phyloP scores from a whole-genome alignment of 2,329 filamentous ascomycete genomes.

The Pestalotiopsis sp. region DNA sequence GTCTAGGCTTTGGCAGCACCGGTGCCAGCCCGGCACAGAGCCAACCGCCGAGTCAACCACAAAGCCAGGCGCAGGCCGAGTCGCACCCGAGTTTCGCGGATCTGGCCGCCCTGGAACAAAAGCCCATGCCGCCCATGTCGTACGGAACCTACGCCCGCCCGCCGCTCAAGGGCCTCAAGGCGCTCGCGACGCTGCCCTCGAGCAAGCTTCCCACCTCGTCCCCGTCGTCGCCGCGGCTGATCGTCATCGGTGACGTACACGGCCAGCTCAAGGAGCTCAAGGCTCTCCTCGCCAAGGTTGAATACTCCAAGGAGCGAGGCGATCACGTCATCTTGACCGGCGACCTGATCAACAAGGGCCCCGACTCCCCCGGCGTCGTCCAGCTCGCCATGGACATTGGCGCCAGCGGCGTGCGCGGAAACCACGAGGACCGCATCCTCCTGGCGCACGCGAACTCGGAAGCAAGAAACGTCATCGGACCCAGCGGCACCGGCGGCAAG shows the following conservation, averaged over 20 bases:
- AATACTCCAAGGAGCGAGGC: constrained; percentile 54
- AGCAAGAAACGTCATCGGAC: constrained; percentile 29
- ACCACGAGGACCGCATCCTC: constrained; percentile 89
- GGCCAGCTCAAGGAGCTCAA: constrained; percentile 73
- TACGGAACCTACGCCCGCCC: constrained; percentile 21
- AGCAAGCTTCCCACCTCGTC: constrained; percentile 23
- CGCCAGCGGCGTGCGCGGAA: constrained; percentile 84
- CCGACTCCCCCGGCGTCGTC: constrained; percentile 77
- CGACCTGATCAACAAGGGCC: constrained; percentile 84
- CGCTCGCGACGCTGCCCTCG: constrained; percentile 30
- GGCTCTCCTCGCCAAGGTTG: constrained; percentile 64
- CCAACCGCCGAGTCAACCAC: background rate
- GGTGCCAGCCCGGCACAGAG: background rate
- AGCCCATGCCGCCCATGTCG: constrained; percentile 11
- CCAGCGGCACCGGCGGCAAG: constrained; percentile 16
- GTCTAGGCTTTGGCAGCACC: background rate
- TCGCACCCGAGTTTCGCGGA: background rate
- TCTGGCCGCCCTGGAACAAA: constrained; percentile 1
- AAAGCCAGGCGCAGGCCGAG: background rate
- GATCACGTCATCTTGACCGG: constrained; percentile 79
- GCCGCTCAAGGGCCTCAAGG: constrained; percentile 26
- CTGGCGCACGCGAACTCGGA: constrained; percentile 52
- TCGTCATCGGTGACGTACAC: constrained; percentile 91
- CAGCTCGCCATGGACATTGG: constrained; percentile 70
- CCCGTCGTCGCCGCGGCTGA: constrained; percentile 56